These are phyloP conservation scores for Lactarius sp. DNA, from an alignment of 768 basidiomycete genomes.

Conservation along the genomic window DNA sequence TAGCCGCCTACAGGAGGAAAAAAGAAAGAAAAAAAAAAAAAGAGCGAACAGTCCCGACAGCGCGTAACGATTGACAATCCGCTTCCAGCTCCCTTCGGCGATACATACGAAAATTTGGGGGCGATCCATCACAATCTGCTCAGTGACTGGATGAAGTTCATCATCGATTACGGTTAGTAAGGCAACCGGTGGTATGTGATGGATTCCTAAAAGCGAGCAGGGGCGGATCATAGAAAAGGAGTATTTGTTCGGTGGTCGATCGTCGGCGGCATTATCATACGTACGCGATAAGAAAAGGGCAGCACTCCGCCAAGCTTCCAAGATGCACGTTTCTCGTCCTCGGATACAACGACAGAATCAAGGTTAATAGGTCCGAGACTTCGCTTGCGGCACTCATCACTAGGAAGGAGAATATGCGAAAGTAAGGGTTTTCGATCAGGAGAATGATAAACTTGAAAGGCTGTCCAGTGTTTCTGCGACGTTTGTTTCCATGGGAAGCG, in stretches of 20 bases:
- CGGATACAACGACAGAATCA: conserved; percentile 37
- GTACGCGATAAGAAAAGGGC: background rate
- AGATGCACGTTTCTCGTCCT: conserved; percentile 52
- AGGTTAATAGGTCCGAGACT: conserved; percentile 49
- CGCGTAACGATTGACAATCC: conserved; percentile 48
- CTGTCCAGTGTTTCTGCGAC: background rate
- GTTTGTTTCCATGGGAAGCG: conserved; percentile 14
- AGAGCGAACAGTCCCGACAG: conserved; percentile 50
- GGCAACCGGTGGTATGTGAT: background rate
- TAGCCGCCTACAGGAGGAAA: conserved; percentile 47
- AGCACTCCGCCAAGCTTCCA: conserved; percentile 61
- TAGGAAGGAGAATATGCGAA: background rate
- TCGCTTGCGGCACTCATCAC: conserved; percentile 13
- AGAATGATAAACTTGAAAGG: conserved; percentile 6
- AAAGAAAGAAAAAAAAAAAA: background rate
- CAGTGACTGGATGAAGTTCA: conserved; percentile 49
- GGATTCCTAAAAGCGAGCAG: background rate
- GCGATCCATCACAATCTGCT: conserved; percentile 58
- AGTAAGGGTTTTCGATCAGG: conserved; percentile 5
- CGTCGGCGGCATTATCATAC: conserved; percentile 11
- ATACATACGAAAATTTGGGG: background rate
- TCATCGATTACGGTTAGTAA: background rate
- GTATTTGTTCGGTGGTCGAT: conserved; percentile 3
- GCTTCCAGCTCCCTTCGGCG: background rate
- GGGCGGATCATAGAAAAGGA: conserved; percentile 9